These are phyloP conservation scores for Dioszegia aurantiaca DNA, from an alignment of 768 basidiomycete genomes.

Conservation along the genomic window DNA sequence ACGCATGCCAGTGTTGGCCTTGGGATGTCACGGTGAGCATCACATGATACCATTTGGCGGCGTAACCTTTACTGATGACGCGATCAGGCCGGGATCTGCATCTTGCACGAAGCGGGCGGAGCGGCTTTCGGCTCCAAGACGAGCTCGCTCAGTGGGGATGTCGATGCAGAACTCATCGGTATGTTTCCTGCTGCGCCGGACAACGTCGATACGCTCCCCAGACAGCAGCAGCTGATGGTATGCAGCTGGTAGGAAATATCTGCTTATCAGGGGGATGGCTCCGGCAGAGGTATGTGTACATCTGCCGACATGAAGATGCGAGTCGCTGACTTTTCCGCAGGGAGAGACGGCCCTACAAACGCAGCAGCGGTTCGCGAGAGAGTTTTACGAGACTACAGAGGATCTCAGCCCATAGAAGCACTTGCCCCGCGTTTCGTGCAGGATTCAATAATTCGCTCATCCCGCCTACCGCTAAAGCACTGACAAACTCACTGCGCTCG, in stretches of 20 bases:
- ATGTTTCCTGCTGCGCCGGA: slow-evolving; percentile 17
- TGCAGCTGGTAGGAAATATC: slow-evolving; percentile 45
- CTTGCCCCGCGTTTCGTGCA: too few relatives aligned
- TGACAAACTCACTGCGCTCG: too few relatives aligned
- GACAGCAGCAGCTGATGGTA: too few relatives aligned
- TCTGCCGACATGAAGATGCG: neutral
- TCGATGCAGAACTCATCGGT: slow-evolving; percentile 51
- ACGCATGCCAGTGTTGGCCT: slow-evolving; percentile 58
- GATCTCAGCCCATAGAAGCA: slow-evolving; percentile 24
- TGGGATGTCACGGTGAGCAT: slow-evolving; percentile 78
- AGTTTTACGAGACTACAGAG: slow-evolving; percentile 65
- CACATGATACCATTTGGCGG: too few relatives aligned
- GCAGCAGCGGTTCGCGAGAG: slow-evolving; percentile 74
- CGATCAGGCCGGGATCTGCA: slow-evolving; percentile 76
- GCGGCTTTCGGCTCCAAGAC: slow-evolving; percentile 66
- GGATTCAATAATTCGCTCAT: too few relatives aligned
- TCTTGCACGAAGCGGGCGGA: slow-evolving; percentile 84
- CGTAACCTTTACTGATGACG: too few relatives aligned
- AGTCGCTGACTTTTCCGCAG: slow-evolving; percentile 20
- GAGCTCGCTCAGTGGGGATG: slow-evolving; percentile 34
- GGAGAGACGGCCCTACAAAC: slow-evolving; percentile 66
- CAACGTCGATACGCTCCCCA: slow-evolving; percentile 21
- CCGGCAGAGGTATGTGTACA: slow-evolving; percentile 32
- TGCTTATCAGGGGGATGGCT: slow-evolving; percentile 51
- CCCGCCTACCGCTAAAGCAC: too few relatives aligned